Evolutionary conservation across 2,329 filamentous ascomycete species (phyloP), one percentile per base, ranked within the genome.

Genomic region (Ambrosiella beaveri): DNA sequence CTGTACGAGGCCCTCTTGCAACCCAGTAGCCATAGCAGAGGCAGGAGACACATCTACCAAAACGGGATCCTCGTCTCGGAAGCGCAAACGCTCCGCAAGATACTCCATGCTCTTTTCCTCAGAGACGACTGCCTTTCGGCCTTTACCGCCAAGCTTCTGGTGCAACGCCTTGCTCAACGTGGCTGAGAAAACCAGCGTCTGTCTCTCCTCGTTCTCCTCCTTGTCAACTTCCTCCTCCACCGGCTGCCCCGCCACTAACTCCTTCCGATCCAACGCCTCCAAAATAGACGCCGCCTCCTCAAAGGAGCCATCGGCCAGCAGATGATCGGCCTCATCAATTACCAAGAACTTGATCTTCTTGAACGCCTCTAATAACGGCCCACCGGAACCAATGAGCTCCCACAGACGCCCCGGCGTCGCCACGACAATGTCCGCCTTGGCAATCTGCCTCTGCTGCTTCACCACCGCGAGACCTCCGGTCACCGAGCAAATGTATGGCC

Each of bases 101-200:
- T 97, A 96, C 62, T 94, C 89, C 82, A 97, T 88, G 0, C 88
- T 91, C 65, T 94, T 82, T 62, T 84, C 81, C 59, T 88, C 80
- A 64, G 62, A 68, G 11, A 63, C 85, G 79, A 61, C 75, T 3
- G 61, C 59, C 38, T 59, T 79, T 59, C 79, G 82, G 17, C 78
- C 76, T 68, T 89, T 94, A 35, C 88, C 86, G 1, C 86, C 82
- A 11, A 98, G 77, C 68, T 96, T 97, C 64, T 91, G 87, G 67
- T 97, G 91, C 37, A 98, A 72, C 0, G 84, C 84, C 66, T 90
- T 91, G 67, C 95, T 86, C 69, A 98, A 95, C 0, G 93, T 98
- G 0, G 93, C 93, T 0, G 93, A 97, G 69, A 98, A 98, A 17
- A 98, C 88, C 0, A 98, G 78, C 0, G 90, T 97, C 67, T 98